Evolutionary conservation across 129 eudicot genomes (phyloP).

Genomic region (Artemisia annua): DNA sequence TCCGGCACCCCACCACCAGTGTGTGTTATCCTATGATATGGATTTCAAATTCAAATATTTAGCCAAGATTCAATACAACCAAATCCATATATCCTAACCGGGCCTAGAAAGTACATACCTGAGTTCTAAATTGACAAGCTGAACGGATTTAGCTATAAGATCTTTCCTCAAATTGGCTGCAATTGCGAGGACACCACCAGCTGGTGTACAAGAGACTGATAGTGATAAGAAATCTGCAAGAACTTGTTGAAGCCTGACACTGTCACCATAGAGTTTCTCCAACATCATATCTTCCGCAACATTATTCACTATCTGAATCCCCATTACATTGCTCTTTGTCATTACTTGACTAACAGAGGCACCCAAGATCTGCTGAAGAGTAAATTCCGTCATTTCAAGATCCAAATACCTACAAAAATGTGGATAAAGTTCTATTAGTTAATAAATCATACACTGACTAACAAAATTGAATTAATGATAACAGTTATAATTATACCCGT

Average conservation of each 20-base stretch:
- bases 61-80: neutral
- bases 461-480: neutral
- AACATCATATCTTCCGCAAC: slow-evolving; percentile 40
- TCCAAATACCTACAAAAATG: slow-evolving; percentile 60
- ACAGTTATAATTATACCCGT: slow-evolving; percentile 50
- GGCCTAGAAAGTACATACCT: slow-evolving; percentile 40
- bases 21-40: slow-evolving; percentile 69
- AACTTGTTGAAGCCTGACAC: slow-evolving; percentile 86
- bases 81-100: neutral
- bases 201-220: slow-evolving; percentile 62
- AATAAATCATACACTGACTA: neutral
- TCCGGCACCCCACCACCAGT: slow-evolving; percentile 87
- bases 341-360: slow-evolving; percentile 85
- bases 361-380: slow-evolving; percentile 64
- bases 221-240: slow-evolving; percentile 76
- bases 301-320: slow-evolving; percentile 54
- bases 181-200: slow-evolving; percentile 66
- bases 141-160: slow-evolving; percentile 62
- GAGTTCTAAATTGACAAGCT: slow-evolving; percentile 80
- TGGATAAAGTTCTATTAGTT: neutral
- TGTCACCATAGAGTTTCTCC: slow-evolving; percentile 72
- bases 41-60: neutral
- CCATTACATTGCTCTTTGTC: slow-evolving; percentile 73
- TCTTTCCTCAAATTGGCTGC: slow-evolving; percentile 59
- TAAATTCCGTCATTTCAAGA: slow-evolving; percentile 93